A percentile compares a stretch with the other conserved stretches of the same genome.
Conservation (phyloP, 2,329 filamentous ascomycete species). For the Didymella pinodella region DNA sequence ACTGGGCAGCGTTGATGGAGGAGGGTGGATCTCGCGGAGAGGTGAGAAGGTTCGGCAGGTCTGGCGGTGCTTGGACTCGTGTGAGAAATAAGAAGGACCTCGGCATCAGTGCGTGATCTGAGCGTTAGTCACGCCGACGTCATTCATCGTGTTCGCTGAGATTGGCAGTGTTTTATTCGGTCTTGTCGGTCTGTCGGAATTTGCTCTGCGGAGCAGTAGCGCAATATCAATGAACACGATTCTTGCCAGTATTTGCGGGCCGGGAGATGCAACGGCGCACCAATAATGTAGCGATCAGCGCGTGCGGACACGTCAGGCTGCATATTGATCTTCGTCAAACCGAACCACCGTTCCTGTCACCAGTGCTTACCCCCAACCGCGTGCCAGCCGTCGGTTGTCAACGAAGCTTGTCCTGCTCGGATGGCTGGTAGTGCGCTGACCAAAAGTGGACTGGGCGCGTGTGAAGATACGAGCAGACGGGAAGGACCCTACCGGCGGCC, state of each 20-base stretch:
- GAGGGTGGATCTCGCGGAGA: slow-evolving; percentile 8
- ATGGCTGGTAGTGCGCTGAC: slow-evolving; percentile 19
- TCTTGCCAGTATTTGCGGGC: slow-evolving; percentile 9
- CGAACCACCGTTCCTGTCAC: slow-evolving; percentile 15
- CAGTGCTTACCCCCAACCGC: slow-evolving; percentile 17
- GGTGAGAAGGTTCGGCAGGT: slow-evolving; percentile 2
- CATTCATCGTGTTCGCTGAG: slow-evolving; percentile 12
- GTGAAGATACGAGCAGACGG: slow-evolving; percentile 20
- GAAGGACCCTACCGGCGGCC: slow-evolving; percentile 8
- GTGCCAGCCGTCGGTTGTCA: slow-evolving; percentile 24
- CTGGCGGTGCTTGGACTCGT: background rate
- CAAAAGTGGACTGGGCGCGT: slow-evolving; percentile 12
- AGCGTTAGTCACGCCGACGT: slow-evolving; percentile 14
- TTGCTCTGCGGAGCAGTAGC: background rate
- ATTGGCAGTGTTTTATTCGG: slow-evolving; percentile 6
- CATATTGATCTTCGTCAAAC: slow-evolving; percentile 9
- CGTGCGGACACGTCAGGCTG: slow-evolving; percentile 6
- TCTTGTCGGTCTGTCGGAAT: background rate
- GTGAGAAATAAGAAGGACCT: background rate
- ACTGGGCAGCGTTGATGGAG: slow-evolving; percentile 5
- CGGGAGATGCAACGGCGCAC: slow-evolving; percentile 2
- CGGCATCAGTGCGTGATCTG: slow-evolving; percentile 11
- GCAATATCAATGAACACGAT: slow-evolving; percentile 17
- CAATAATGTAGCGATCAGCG: slow-evolving; percentile 15
- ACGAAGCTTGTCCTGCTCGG: slow-evolving; percentile 25